Evolutionary conservation across 768 basidiomycete genomes (phyloP).

Genomic region (Boletus coccyginus): DNA sequence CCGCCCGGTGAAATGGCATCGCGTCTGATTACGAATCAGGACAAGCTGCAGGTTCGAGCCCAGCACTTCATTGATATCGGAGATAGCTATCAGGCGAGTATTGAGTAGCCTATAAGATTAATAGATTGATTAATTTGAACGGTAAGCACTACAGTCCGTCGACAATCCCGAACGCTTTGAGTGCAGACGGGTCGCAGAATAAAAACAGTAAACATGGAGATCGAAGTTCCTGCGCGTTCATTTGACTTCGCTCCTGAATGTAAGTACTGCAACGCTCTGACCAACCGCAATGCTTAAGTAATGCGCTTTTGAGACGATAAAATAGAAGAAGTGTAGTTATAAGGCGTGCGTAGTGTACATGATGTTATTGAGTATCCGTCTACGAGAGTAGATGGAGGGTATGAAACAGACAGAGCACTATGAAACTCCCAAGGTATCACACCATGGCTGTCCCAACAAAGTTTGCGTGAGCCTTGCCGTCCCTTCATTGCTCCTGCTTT

Average conservation of each 20-base stretch:
- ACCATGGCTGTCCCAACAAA: background rate
- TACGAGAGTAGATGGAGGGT: background rate
- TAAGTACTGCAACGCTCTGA: too few species aligned
- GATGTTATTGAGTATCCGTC: background rate
- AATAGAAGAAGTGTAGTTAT: constrained; percentile 6
- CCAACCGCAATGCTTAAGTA: background rate
- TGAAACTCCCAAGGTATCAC: background rate
- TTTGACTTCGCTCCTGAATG: too few species aligned
- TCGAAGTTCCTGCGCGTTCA: too few species aligned
- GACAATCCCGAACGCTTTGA: too few species aligned
- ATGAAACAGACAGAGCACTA: background rate
- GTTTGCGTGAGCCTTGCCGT: background rate
- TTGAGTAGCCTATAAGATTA: background rate
- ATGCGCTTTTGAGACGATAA: background rate
- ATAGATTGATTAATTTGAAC: background rate
- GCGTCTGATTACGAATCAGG: constrained; percentile 94
- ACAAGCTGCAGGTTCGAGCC: constrained; percentile 89
- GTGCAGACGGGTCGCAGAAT: too few species aligned
- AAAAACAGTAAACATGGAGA: too few species aligned
- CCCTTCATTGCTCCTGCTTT: constrained; percentile 32
- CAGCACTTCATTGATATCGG: constrained; percentile 16
- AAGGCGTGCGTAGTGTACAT: constrained; percentile 18
- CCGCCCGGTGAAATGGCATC: constrained; percentile 93
- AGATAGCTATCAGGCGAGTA: background rate
- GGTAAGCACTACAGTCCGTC: too few species aligned